A percentile compares a stretch with the other conserved stretches of the same genome.
These are phyloP conservation scores for Escovopsis sp. DNA, from an alignment of 2,329 filamentous ascomycete genomes.

Conservation along the genomic window DNA sequence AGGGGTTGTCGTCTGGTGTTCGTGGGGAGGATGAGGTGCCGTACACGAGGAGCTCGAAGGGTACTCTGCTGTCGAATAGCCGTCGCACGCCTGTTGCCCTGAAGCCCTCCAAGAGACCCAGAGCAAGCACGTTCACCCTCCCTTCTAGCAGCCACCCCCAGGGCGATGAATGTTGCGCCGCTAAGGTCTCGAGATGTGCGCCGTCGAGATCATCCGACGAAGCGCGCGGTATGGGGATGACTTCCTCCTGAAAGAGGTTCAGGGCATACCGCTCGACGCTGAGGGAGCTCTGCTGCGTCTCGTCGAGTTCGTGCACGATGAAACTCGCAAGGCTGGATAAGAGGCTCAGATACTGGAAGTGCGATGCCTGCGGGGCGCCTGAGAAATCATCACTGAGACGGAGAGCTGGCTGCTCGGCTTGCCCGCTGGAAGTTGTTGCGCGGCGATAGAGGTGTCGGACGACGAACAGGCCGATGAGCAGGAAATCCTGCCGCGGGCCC, in stretches of 20 bases:
- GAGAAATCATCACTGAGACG: constrained; percentile 18
- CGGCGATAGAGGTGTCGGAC: constrained; percentile 26
- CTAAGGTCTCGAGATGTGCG: too few relatives aligned
- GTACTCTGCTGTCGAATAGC: constrained; percentile 22
- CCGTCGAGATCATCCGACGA: constrained; percentile 1
- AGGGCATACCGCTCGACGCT: constrained; percentile 18
- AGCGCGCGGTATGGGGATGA: constrained; percentile 8
- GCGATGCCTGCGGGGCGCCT: constrained; percentile 12
- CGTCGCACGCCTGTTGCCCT: constrained; percentile 17
- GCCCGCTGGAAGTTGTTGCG: constrained; percentile 17
- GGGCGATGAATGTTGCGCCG: constrained; percentile 3
- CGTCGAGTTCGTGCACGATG: constrained; percentile 20
- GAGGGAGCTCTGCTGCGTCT: constrained; percentile 20
- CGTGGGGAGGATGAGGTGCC: constrained; percentile 7
- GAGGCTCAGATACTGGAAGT: constrained; percentile 21
- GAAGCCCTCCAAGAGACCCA: constrained; percentile 24
- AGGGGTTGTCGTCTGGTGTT: constrained; percentile 1
- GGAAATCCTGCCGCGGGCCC: constrained; percentile 20
- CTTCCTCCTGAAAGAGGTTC: constrained; percentile 22
- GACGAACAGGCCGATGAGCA: constrained; percentile 23
- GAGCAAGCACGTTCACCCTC: constrained; percentile 19
- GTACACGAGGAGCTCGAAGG: constrained; percentile 19
- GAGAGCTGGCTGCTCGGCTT: constrained; percentile 11
- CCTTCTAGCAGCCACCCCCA: constrained; percentile 19
- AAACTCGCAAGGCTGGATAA: constrained; percentile 22